Evolutionary conservation across 2,329 filamentous ascomycete genomes (phyloP).

Genomic region (Tolypocladium paradoxum): DNA sequence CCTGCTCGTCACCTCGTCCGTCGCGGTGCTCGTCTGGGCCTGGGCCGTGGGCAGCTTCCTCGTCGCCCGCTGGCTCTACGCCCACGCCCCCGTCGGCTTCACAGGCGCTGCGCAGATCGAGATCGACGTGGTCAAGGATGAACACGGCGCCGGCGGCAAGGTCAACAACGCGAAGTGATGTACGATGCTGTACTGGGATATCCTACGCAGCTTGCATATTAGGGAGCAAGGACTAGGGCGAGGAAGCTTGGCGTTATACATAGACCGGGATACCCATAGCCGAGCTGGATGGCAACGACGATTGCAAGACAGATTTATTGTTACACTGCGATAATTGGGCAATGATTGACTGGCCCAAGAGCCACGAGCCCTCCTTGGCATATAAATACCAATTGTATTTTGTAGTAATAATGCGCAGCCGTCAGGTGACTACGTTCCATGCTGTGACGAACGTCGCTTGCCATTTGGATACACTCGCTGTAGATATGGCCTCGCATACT

Average conservation of each 20-base stretch:
- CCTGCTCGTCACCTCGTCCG: constrained; percentile 52
- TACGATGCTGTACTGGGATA: background rate
- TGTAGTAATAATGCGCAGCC: background rate
- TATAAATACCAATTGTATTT: background rate
- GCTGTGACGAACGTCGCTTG: background rate
- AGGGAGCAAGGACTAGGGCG: background rate
- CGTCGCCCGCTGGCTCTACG: constrained; percentile 35
- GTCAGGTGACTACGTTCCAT: background rate
- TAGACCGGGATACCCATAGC: background rate
- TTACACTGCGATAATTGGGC: background rate
- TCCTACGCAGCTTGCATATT: background rate
- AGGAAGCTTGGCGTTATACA: background rate
- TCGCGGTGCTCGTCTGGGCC: constrained; percentile 55
- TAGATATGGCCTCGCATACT: constrained; percentile 4
- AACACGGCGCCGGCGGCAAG: constrained; percentile 11
- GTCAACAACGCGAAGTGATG: background rate
- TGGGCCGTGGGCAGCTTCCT: constrained; percentile 54
- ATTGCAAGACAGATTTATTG: background rate
- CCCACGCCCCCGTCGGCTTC: constrained; percentile 14
- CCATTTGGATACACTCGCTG: too few relatives aligned
- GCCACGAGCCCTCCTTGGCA: too few relatives aligned
- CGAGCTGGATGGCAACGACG: background rate
- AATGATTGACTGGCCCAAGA: background rate
- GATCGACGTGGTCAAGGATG: constrained; percentile 10
- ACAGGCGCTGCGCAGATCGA: constrained; percentile 10